These are phyloP conservation scores for Chrysosporium keratinophilum DNA, from an alignment of 2,329 filamentous ascomycete genomes.

Conservation along the genomic window DNA sequence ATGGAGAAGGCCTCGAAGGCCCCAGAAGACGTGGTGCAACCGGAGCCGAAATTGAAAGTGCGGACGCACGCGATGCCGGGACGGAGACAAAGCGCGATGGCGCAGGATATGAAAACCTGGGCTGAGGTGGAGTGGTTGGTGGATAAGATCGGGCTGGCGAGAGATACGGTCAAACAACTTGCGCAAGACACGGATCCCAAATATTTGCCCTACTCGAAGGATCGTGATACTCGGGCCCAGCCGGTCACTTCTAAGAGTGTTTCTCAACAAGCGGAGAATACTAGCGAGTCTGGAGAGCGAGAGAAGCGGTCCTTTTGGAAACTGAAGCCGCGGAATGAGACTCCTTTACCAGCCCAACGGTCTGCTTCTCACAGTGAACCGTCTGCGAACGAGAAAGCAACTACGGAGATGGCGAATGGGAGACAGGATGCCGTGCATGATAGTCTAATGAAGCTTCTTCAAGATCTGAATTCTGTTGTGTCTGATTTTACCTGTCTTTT, in stretches of 20 bases:
- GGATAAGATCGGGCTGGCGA: constrained; percentile 72
- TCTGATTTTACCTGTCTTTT: constrained; percentile 70
- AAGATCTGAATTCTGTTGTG: constrained; percentile 74
- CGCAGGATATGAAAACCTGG: constrained; percentile 72
- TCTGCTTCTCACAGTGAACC: constrained; percentile 25
- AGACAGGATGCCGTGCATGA: constrained; percentile 53
- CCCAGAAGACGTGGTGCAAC: constrained; percentile 24
- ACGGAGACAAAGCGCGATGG: constrained; percentile 23
- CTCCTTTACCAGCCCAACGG: constrained; percentile 32
- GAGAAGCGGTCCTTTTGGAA: constrained; percentile 83
- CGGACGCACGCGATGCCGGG: constrained; percentile 23
- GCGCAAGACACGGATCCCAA: constrained; percentile 73
- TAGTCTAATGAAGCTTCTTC: constrained; percentile 71
- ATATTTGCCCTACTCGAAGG: constrained; percentile 29
- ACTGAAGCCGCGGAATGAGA: constrained; percentile 53
- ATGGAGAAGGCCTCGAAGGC: constrained; percentile 67
- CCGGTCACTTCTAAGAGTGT: constrained; percentile 25
- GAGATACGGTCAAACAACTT: constrained; percentile 76
- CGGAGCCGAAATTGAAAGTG: constrained; percentile 25
- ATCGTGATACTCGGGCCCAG: constrained; percentile 19
- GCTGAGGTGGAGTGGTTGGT: constrained; percentile 73
- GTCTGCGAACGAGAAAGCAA: constrained; percentile 24
- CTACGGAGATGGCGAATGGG: neutral
- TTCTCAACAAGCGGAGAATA: constrained; percentile 23
- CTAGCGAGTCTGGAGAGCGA: constrained; percentile 28